phyloP scores from a whole-genome alignment of 805 yeast genomes.

The Lipomyces anomalus region DNA sequence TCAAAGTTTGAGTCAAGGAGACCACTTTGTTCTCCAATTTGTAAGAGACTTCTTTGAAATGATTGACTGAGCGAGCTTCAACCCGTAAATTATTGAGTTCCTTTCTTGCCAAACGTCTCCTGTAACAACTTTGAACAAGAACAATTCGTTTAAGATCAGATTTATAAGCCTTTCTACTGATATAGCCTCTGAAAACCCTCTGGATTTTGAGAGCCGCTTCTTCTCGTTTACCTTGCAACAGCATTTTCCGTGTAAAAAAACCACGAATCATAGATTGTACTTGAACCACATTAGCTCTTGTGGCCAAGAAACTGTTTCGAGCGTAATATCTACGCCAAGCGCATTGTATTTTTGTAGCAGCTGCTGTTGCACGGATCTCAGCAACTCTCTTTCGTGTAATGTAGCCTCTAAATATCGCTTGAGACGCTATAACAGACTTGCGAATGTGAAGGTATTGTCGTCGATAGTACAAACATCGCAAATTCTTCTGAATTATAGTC shows the following conservation, averaged over 20 bases:
- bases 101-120: constrained; percentile 67
- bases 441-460: constrained; percentile 52
- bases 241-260: constrained; percentile 46
- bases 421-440: constrained; percentile 50
- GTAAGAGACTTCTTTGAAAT: constrained; percentile 85
- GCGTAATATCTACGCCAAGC: constrained; percentile 37
- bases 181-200: constrained; percentile 61
- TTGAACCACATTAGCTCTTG: constrained; percentile 46
- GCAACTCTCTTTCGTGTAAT: constrained; percentile 53
- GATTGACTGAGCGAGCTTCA: constrained; percentile 91
- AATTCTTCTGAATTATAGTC: constrained; percentile 74
- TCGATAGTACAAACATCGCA: constrained; percentile 61
- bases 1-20: constrained; percentile 79
- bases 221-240: constrained; percentile 46
- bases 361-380: constrained; percentile 43
- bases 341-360: constrained; percentile 72
- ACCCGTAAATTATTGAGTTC: constrained; percentile 59
- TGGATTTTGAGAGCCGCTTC: constrained; percentile 70
- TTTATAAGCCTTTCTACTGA: constrained; percentile 51
- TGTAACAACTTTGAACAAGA: constrained; percentile 66
- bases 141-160: constrained; percentile 52
- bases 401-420: constrained; percentile 59
- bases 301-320: constrained; percentile 51
- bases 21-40: constrained; percentile 96
- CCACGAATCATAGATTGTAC: constrained; percentile 56